These are phyloP conservation scores for Colletotrichum zoysiae DNA, from an alignment of 2,329 filamentous ascomycete genomes.

Conservation along the genomic window DNA sequence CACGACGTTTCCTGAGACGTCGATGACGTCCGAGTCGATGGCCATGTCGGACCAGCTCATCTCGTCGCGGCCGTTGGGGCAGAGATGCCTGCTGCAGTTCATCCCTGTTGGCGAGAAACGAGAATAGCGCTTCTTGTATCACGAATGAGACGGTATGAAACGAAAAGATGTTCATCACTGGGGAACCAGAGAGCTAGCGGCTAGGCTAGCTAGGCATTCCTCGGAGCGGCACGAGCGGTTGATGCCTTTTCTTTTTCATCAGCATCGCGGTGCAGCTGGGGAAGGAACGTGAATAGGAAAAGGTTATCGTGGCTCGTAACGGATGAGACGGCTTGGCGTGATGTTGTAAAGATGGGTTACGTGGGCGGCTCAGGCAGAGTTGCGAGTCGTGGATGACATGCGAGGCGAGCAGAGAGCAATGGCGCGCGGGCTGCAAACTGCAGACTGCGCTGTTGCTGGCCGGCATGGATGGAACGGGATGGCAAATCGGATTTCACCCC, in stretches of 20 bases:
- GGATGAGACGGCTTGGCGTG: slow-evolving; percentile 6
- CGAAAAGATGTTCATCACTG: neutral
- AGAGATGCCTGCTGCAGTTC: slow-evolving; percentile 69
- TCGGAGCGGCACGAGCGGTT: neutral
- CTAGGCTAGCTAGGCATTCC: slow-evolving; percentile 6
- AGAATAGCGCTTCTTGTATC: slow-evolving; percentile 12
- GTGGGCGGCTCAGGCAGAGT: slow-evolving; percentile 9
- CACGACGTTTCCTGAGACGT: slow-evolving; percentile 65
- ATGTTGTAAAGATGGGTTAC: neutral
- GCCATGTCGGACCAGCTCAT: slow-evolving; percentile 76
- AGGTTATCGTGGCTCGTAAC: neutral
- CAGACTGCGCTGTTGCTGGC: neutral
- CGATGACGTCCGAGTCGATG: slow-evolving; percentile 70
- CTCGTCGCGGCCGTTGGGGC: slow-evolving; percentile 71
- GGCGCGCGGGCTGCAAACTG: neutral
- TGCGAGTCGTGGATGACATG: slow-evolving; percentile 9
- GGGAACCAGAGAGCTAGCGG: neutral
- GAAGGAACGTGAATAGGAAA: neutral
- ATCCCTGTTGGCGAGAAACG: slow-evolving; percentile 47
- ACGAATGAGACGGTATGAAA: neutral
- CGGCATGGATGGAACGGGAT: neutral
- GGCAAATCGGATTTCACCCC: neutral
- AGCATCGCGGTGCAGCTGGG: neutral
- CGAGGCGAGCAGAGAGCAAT: slow-evolving; percentile 9
- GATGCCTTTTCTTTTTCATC: neutral